These are phyloP conservation scores for Austroboletus niveus DNA, from an alignment of 1,284 basidiomycete species.

Conservation along the genomic window DNA sequence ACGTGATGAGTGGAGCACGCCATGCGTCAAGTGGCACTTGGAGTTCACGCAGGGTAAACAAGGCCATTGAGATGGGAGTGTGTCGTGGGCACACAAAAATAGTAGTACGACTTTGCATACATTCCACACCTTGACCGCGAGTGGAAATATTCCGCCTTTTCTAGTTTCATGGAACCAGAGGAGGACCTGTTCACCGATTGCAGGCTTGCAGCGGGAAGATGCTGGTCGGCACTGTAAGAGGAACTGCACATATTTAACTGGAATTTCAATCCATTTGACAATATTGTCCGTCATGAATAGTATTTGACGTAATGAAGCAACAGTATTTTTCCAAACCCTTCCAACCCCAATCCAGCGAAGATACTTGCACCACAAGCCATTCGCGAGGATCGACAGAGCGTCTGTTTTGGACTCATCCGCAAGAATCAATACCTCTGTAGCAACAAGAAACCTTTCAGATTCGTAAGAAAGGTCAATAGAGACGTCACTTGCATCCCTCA, in stretches of 20 bases:
- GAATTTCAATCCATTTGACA: conserved; percentile 46
- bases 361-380: conserved; percentile 77
- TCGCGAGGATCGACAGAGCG: conserved; percentile 67
- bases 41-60: conserved; percentile 73
- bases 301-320: conserved; percentile 67
- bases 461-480: conserved; percentile 58
- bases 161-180: conserved; percentile 69
- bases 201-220: conserved; percentile 55
- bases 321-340: conserved; percentile 75
- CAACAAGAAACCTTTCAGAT: conserved; percentile 54
- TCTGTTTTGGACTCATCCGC: conserved; percentile 54
- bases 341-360: conserved; percentile 68
- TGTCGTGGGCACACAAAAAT: conserved; percentile 61
- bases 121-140: conserved; percentile 63
- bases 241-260: conserved; percentile 64
- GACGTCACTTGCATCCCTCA: conserved; percentile 62
- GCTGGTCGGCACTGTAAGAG: conserved; percentile 68
- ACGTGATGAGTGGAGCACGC: too few species aligned
- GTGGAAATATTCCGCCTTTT: conserved; percentile 55
- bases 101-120: conserved; percentile 60
- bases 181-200: conserved; percentile 66
- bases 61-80: conserved; percentile 63
- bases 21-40: too few species aligned
- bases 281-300: conserved; percentile 52
- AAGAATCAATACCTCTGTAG: conserved; percentile 61